Conservation (phyloP, 164 flowering plant genomes). For the Piper betle region DNA sequence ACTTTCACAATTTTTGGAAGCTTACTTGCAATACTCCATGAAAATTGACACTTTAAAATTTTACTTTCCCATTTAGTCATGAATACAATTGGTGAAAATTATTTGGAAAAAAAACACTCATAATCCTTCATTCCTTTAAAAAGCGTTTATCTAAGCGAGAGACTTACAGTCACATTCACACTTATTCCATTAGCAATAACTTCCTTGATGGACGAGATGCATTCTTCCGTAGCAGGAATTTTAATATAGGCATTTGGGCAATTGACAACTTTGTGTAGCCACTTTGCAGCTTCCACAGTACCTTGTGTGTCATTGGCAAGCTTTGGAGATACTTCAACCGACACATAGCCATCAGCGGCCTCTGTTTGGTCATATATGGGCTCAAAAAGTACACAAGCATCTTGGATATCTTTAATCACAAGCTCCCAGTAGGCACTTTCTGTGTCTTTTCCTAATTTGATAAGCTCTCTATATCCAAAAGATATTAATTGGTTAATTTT, state of each 20-base stretch:
- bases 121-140: not conserved
- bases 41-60: too few species aligned
- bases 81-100: too few species aligned
- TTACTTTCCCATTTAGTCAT: not conserved
- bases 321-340: conserved; percentile 95
- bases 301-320: conserved; percentile 84
- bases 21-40: not conserved
- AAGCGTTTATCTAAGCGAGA: not conserved
- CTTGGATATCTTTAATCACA: conserved; percentile 96
- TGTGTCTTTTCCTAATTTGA: conserved; percentile 67
- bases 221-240: conserved; percentile 90
- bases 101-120: too few species aligned
- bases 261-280: conserved; percentile 72
- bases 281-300: conserved; percentile 95
- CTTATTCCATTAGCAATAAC: conserved; percentile 83
- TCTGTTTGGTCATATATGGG: conserved; percentile 82
- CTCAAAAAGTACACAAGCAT: conserved; percentile 94
- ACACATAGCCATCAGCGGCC: conserved; percentile 94
- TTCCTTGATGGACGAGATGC: conserved; percentile 81
- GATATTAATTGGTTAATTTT: not conserved
- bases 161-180: conserved; percentile 95
- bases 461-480: conserved; percentile 50
- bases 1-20: not conserved
- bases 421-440: conserved; percentile 96
- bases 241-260: conserved; percentile 89